phyloP scores from a whole-genome alignment of 345 rosid genomes.

The Brassica napus region DNA sequence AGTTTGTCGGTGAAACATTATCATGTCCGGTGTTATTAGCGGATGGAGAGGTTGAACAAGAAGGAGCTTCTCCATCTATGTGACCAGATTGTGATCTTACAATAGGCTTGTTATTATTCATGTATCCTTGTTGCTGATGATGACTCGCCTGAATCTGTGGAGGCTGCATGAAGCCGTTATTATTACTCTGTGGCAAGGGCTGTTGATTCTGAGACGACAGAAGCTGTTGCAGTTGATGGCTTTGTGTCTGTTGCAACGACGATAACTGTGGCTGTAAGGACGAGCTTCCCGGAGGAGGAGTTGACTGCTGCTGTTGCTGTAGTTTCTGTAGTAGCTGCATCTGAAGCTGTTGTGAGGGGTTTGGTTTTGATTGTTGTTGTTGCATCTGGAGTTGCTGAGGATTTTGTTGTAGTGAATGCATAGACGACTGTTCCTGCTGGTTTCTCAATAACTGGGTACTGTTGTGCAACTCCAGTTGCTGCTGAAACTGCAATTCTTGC shows the following conservation, averaged over 20 bases:
- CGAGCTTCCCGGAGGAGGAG: constrained; percentile 50
- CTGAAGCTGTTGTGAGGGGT: constrained; percentile 78
- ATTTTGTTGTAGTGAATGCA: constrained; percentile 51
- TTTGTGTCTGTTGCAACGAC: constrained; percentile 64
- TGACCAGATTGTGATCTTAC: constrained; percentile 64
- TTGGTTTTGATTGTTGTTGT: constrained; percentile 65
- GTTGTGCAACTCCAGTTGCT: constrained; percentile 58
- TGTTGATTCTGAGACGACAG: constrained; percentile 61
- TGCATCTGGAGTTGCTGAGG: constrained; percentile 59
- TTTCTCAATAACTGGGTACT: constrained; percentile 57
- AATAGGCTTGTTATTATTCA: constrained; percentile 46
- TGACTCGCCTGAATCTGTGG: constrained; percentile 61
- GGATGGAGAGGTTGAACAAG: constrained; percentile 96
- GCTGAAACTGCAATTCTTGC: constrained; percentile 66
- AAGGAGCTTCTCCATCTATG: constrained; percentile 88
- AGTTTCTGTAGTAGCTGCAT: constrained; percentile 69
- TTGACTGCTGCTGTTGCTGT: constrained; percentile 63
- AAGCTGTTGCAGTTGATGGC: constrained; percentile 55
- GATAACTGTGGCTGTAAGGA: constrained; percentile 62
- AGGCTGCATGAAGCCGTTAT: constrained; percentile 54
- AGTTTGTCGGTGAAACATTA: constrained; percentile 46
- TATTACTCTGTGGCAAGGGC: constrained; percentile 55
- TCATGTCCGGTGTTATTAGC: constrained; percentile 71
- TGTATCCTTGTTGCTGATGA: constrained; percentile 57
- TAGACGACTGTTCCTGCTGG: constrained; percentile 47